A percentile compares a stretch with the other conserved stretches of the same genome.
These are phyloP conservation scores for Epichloe typhina DNA, from an alignment of 2,329 filamentous ascomycete species.

Conservation along the genomic window DNA sequence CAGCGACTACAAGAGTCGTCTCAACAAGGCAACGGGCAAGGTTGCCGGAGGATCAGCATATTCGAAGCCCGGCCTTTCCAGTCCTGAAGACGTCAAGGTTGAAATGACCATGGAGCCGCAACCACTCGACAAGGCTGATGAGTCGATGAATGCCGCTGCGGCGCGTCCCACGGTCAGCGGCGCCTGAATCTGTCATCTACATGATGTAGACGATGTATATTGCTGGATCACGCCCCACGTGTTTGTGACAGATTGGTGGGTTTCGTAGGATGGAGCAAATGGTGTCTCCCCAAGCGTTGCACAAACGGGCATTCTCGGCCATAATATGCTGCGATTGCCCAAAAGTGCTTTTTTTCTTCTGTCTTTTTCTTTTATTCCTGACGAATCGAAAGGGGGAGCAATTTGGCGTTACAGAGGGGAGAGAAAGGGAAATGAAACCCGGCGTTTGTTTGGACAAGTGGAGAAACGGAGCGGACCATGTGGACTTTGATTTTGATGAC, in stretches of 20 bases:
- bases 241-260: not conserved
- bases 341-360: not conserved
- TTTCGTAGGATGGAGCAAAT: not conserved
- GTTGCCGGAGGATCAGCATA: conserved; percentile 14
- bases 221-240: not conserved
- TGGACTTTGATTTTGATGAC: not conserved
- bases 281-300: not conserved
- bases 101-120: conserved; percentile 21
- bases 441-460: conserved; percentile 4
- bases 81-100: conserved; percentile 23
- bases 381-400: not conserved
- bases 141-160: conserved; percentile 8
- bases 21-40: conserved; percentile 38
- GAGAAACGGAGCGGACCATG: not conserved
- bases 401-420: conserved; percentile 1
- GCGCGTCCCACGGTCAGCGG: conserved; percentile 12
- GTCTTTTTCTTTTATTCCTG: not conserved
- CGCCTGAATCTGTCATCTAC: conserved; percentile 12
- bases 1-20: conserved; percentile 50
- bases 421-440: not conserved
- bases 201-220: conserved; percentile 2
- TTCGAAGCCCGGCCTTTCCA: conserved; percentile 22
- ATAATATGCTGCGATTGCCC: not conserved
- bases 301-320: too few species aligned
- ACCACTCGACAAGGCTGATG: conserved; percentile 16